Percentiles rank a stretch among this genome's conserved stretches.
Conservation (phyloP, 2,329 filamentous ascomycete species). For the Xylaria sp. region DNA sequence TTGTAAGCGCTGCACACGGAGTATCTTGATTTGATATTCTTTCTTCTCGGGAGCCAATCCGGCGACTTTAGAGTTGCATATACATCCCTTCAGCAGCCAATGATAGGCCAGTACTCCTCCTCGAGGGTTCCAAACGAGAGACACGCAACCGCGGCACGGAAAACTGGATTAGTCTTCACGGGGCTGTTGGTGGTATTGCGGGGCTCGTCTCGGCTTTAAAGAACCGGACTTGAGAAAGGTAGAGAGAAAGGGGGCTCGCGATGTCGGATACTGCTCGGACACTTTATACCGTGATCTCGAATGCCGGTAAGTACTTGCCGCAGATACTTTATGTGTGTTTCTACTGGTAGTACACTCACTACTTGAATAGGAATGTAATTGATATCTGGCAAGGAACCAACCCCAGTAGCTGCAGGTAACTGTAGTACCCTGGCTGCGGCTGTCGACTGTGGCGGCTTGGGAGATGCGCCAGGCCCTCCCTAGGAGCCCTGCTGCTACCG, state of each 20-base stretch:
- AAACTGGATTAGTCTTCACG: neutral
- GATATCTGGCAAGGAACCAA: neutral
- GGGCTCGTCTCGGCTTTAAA: conserved; percentile 4
- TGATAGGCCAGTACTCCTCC: neutral
- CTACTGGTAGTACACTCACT: neutral
- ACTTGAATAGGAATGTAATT: conserved; percentile 25
- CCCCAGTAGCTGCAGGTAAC: too few relatives aligned
- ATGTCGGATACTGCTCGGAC: neutral
- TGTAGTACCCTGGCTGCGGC: conserved; percentile 19
- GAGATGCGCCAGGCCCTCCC: conserved; percentile 18
- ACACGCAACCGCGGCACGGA: conserved; percentile 6
- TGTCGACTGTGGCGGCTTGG: conserved; percentile 28
- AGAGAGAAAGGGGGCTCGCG: neutral
- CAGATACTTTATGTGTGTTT: neutral
- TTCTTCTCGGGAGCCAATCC: neutral
- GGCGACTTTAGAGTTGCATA: conserved; percentile 17
- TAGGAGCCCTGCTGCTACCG: conserved; percentile 4
- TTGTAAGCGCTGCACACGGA: conserved; percentile 9
- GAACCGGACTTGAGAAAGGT: neutral
- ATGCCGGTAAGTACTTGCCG: neutral
- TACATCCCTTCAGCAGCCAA: conserved; percentile 18
- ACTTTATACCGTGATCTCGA: neutral
- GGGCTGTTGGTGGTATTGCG: conserved; percentile 1
- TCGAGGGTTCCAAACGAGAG: conserved; percentile 16
- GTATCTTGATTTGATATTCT: conserved; percentile 26